Conservation (phyloP, 2,329 filamentous ascomycete species). For the Sporothrix phasma region DNA sequence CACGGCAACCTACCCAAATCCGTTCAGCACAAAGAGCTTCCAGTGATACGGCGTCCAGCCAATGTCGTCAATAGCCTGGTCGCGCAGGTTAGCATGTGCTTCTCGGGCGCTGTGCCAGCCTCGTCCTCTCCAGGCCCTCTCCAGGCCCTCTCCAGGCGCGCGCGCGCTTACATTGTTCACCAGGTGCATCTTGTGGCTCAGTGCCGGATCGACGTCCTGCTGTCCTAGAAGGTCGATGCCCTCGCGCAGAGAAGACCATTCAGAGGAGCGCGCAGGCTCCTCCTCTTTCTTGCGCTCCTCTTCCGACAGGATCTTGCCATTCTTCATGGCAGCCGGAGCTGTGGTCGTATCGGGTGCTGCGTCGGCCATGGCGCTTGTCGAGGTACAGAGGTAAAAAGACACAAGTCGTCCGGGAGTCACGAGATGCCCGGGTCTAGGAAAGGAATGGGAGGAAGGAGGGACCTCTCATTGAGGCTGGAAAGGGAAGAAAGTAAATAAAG, state of each 20-base stretch:
- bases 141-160: neutral
- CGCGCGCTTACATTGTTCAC: slow-evolving; percentile 49
- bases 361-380: too few species aligned
- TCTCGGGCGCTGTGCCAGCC: too few species aligned
- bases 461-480: neutral
- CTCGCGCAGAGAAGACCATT: slow-evolving; percentile 10
- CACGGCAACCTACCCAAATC: slow-evolving; percentile 43
- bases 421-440: neutral
- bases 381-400: too few species aligned
- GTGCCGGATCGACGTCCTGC: slow-evolving; percentile 49
- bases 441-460: neutral
- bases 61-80: slow-evolving; percentile 46
- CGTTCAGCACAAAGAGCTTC: slow-evolving; percentile 52
- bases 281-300: neutral
- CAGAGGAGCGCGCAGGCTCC: neutral
- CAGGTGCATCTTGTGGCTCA: slow-evolving; percentile 58
- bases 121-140: too few species aligned
- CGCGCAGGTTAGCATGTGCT: neutral
- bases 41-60: slow-evolving; percentile 50
- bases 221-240: slow-evolving; percentile 43
- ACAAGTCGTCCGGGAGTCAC: neutral
- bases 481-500: neutral
- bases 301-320: neutral
- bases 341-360: neutral
- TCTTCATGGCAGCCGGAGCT: neutral